Conservation (phyloP, 768 basidiomycete species). For the Russula griseocarnosa region DNA sequence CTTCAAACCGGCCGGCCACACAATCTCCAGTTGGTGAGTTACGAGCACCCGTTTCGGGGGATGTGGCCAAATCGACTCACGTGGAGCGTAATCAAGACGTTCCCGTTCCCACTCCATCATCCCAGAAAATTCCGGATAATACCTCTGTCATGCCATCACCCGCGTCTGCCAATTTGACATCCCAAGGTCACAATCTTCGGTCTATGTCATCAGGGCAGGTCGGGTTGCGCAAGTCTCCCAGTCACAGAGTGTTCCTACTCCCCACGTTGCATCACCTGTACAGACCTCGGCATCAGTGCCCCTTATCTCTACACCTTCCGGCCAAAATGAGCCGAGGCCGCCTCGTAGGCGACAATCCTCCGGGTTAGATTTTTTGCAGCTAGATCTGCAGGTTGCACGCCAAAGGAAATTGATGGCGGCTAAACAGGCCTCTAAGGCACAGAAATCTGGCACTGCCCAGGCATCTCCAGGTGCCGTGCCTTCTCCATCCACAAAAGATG, state of each 20-base stretch:
- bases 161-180: not conserved
- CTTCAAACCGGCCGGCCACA: not conserved
- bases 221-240: constrained; percentile 1
- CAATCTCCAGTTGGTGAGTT: not conserved
- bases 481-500: not conserved
- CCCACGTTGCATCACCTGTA: not conserved
- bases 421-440: not conserved
- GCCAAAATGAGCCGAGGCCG: not conserved
- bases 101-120: not conserved
- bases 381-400: constrained; percentile 18
- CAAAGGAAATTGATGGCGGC: constrained; percentile 12
- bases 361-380: constrained; percentile 19
- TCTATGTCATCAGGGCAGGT: not conserved
- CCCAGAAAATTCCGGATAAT: not conserved
- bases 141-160: not conserved
- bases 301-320: not conserved
- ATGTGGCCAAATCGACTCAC: not conserved
- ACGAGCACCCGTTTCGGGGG: not conserved
- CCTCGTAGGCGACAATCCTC: constrained; percentile 13
- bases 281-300: not conserved
- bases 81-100: not conserved
- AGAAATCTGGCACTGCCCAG: not conserved
- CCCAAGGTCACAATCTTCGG: not conserved
- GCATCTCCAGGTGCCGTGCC: not conserved
- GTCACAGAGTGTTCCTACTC: not conserved